A percentile compares a stretch with the other conserved stretches of the same genome.
Evolutionary conservation across 75 land plant genomes (phyloP).

Genomic region (Pinus albicaulis): DNA sequence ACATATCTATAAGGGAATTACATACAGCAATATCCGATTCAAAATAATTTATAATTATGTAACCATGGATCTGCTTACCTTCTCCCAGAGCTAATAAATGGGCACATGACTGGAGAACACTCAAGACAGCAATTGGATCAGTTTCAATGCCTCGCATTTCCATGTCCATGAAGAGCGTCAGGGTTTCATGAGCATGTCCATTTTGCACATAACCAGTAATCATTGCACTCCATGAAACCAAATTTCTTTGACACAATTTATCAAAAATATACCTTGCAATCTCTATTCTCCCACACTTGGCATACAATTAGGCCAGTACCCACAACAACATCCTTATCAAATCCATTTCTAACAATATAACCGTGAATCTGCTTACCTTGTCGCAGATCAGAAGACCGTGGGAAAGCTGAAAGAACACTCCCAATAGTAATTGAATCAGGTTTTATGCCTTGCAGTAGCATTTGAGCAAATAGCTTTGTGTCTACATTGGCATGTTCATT

Average conservation of each 20-base stretch:
- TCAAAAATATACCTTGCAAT: constrained; percentile 23
- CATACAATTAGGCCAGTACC: constrained; percentile 33
- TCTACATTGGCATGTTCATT: constrained; percentile 22
- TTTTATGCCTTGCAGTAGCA: constrained; percentile 19
- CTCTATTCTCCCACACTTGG: constrained; percentile 22
- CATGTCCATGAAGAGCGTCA: constrained; percentile 14
- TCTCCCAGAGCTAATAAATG: background rate
- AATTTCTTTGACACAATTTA: background rate
- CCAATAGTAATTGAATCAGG: constrained; percentile 52
- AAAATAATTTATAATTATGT: constrained; percentile 30
- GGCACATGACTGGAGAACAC: constrained; percentile 24
- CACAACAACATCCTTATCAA: constrained; percentile 8
- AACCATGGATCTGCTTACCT: constrained; percentile 35
- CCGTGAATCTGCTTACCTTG: constrained; percentile 38
- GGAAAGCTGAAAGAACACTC: constrained; percentile 37
- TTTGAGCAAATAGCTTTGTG: constrained; percentile 15
- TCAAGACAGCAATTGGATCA: constrained; percentile 10
- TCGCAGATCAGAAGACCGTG: background rate
- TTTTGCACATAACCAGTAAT: constrained; percentile 21
- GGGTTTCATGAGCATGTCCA: background rate
- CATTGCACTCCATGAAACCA: background rate
- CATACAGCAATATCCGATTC: constrained; percentile 39
- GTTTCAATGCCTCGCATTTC: constrained; percentile 9
- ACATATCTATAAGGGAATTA: constrained; percentile 45
- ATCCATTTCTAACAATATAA: constrained; percentile 9